phyloP scores from a whole-genome alignment of 2,329 filamentous ascomycete species.

The Didymosphaeria variabile region DNA sequence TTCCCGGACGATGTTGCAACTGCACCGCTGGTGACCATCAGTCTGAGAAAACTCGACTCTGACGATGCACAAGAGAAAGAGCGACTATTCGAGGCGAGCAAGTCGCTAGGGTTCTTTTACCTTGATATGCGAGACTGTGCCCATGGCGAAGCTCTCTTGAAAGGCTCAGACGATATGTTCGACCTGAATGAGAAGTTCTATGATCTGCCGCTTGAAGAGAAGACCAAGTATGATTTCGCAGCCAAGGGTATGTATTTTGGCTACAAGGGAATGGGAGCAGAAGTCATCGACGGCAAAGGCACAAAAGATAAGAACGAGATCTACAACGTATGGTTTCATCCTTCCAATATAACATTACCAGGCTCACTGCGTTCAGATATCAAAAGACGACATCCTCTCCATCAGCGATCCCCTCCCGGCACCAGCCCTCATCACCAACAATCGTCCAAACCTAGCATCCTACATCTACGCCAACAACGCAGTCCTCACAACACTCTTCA shows the following conservation, averaged over 20 bases:
- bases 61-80: constrained; percentile 5
- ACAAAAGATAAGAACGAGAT: constrained; percentile 16
- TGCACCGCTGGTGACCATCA: constrained; percentile 5
- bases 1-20: constrained; percentile 15
- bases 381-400: constrained; percentile 15
- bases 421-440: constrained; percentile 7
- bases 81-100: constrained; percentile 12
- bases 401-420: constrained; percentile 6
- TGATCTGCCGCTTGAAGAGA: constrained; percentile 4
- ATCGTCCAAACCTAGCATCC: background rate
- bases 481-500: constrained; percentile 5
- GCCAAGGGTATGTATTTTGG: constrained; percentile 12
- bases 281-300: constrained; percentile 14
- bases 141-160: constrained; percentile 1
- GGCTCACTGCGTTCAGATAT: background rate
- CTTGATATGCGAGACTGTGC: constrained; percentile 6
- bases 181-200: constrained; percentile 11
- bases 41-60: background rate
- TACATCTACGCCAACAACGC: constrained; percentile 10
- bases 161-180: constrained; percentile 4
- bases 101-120: constrained; percentile 14
- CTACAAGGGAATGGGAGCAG: constrained; percentile 12
- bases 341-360: background rate
- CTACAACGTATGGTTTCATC: constrained; percentile 3
- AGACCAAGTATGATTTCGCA: constrained; percentile 14